Evolutionary conservation across 2,329 filamentous ascomycete species (phyloP), one percentile per base, ranked within the genome.

Genomic region (Aspergillus awamori): DNA sequence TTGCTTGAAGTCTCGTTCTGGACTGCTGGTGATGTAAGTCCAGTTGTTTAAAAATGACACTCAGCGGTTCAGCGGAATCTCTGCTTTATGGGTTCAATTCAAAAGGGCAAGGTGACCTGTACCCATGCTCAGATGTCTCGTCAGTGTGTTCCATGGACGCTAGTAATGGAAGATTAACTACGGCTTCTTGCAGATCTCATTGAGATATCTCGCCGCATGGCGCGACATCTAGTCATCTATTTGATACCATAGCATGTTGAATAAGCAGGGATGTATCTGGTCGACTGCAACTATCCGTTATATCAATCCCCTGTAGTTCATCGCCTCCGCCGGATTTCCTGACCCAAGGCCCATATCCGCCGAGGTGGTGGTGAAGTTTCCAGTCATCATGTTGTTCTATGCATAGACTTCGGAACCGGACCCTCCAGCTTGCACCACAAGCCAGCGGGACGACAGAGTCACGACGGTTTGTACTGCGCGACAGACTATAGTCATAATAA

Each of bases 201-300:
- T 1, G 85, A 20, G 84, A 72, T 85, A 86, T 67, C 85, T 76
- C 68, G 86, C 85, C 22, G 77, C 82, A 74, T 87, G 85, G 43
- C 85, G 79, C 20, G 84, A 83, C 76, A 86, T 82, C 83, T 85
- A 65, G 8, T 28, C 30, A 7, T 8, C 4, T 30, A 58, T 63
- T 38, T 67, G 58, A 20, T 11, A 52, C 28, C 57, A 13, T 20
- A 7, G 15, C n/a, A n/a, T 24, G 24, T 45, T 11, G 8, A 10
- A 30, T 30, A 22, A 15, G 38, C 10, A 39, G 20, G 8, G 20
- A 30, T 87, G 84, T n/a, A 86, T 80, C 68, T 86, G 84, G 59
- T 85, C 81, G 6, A 86, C 76, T 15, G 66, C 84, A 87, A 2
- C 78, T 79, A 5, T 77, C 69, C 0, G 84, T 84, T 4, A 79